A percentile compares a stretch with the other conserved stretches of the same genome.
Conservation (phyloP, 176 grass and related monocot species). For the Eragrostis curvula region DNA sequence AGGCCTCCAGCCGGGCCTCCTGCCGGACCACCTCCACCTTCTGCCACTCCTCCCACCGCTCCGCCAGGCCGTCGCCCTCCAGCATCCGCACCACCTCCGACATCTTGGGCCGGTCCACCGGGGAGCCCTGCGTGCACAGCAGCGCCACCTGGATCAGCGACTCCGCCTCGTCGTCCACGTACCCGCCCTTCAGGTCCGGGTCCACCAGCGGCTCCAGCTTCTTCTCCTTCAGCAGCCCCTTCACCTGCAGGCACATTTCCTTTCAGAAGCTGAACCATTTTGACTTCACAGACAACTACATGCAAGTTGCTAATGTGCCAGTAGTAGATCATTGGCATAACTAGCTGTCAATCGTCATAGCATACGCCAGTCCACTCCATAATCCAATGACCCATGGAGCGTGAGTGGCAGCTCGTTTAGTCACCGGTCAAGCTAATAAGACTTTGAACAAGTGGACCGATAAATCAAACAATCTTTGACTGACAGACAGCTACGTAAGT, state of each 20-base stretch:
- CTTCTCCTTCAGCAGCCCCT: slow-evolving; percentile 73
- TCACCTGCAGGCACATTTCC: slow-evolving; percentile 53
- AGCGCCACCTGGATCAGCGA: slow-evolving; percentile 75
- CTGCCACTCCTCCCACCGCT: slow-evolving; percentile 89
- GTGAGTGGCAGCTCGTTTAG: slow-evolving; percentile 16
- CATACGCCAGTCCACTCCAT: background rate
- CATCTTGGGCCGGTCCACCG: slow-evolving; percentile 80
- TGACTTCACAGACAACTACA: background rate
- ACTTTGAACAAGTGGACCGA: background rate
- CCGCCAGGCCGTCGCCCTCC: slow-evolving; percentile 72
- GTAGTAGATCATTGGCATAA: background rate
- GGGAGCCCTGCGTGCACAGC: slow-evolving; percentile 72
- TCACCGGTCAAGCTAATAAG: slow-evolving; percentile 23
- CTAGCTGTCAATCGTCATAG: background rate
- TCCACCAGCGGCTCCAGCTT: slow-evolving; percentile 72
- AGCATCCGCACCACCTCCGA: slow-evolving; percentile 84
- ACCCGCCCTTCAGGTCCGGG: slow-evolving; percentile 57
- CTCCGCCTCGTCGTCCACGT: slow-evolving; percentile 62
- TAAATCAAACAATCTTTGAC: background rate
- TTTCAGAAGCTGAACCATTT: background rate
- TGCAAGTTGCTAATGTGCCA: background rate
- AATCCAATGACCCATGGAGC: background rate
- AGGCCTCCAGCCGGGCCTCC: no score
- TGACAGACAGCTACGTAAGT: background rate
- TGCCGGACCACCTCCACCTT: slow-evolving; percentile 75